phyloP scores from a whole-genome alignment of 2,329 filamentous ascomycete species.

The Bimuria novae-zelandiae region DNA sequence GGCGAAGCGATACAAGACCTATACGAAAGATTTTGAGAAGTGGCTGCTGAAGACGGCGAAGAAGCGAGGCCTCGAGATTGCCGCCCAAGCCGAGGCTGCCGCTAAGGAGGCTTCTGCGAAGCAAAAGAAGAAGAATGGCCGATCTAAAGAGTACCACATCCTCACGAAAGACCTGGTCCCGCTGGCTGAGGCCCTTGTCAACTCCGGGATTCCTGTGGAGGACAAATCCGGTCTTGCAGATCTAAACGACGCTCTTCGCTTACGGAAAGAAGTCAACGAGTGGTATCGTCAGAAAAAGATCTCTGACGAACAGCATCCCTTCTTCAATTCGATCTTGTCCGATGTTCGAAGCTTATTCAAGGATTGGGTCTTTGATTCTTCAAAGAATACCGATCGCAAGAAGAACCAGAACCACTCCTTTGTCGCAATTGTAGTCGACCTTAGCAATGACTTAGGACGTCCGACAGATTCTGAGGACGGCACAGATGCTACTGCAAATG shows the following conservation, averaged over 20 bases:
- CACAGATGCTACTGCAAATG: too few relatives aligned
- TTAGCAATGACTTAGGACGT: not conserved
- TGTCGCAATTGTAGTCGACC: not conserved
- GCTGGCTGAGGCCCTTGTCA: constrained; percentile 18
- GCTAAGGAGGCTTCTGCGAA: constrained; percentile 4
- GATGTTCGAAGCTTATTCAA: constrained; percentile 9
- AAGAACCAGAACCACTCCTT: not conserved
- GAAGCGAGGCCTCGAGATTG: constrained; percentile 18
- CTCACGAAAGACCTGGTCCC: constrained; percentile 8
- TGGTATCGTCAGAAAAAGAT: constrained; percentile 10
- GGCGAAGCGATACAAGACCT: constrained; percentile 22
- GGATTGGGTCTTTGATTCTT: not conserved
- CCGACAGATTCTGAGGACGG: too few relatives aligned
- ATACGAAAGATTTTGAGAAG: constrained; percentile 19
- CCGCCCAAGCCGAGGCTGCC: constrained; percentile 6
- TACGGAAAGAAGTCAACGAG: constrained; percentile 21
- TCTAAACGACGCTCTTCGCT: constrained; percentile 23
- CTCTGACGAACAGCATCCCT: constrained; percentile 17
- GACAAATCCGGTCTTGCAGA: constrained; percentile 20
- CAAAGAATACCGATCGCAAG: not conserved
- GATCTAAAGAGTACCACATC: constrained; percentile 14
- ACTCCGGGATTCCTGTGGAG: constrained; percentile 11
- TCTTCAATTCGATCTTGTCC: constrained; percentile 10
- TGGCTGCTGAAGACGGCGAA: constrained; percentile 21
- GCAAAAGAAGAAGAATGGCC: not conserved